phyloP scores from a whole-genome alignment of 805 yeast genomes.

The Saccharomycopsis babjevae region DNA sequence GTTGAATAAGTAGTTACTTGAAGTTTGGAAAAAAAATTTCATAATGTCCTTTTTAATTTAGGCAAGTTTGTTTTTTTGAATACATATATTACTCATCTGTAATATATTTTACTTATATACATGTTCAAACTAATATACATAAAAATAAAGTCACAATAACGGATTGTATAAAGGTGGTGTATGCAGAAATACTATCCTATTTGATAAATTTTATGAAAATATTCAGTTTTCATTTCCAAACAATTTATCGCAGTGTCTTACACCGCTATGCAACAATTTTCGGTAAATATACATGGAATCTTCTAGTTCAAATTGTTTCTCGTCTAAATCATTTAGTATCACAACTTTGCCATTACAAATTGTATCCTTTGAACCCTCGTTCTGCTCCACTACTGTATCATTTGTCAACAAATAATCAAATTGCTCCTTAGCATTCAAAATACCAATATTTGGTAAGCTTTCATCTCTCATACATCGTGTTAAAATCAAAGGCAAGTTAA shows the following conservation, averaged over 20 bases:
- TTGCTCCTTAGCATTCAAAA: background rate
- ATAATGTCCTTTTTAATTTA: background rate
- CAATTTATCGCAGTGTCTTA: background rate
- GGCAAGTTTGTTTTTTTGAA: too few species aligned
- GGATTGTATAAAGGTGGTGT: too few species aligned
- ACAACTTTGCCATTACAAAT: background rate
- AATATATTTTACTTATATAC: too few species aligned
- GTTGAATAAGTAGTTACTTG: conserved; percentile 8
- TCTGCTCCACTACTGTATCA: background rate
- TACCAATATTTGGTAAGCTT: background rate
- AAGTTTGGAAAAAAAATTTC: background rate
- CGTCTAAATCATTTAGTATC: background rate
- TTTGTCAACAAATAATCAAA: background rate
- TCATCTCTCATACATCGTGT: background rate
- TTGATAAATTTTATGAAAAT: background rate
- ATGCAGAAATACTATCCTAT: too few species aligned
- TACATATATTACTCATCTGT: too few species aligned
- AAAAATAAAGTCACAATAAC: too few species aligned
- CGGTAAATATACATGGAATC: background rate
- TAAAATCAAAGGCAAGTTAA: background rate
- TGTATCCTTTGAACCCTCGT: background rate
- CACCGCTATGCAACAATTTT: background rate
- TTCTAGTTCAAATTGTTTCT: background rate
- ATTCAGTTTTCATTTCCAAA: background rate
- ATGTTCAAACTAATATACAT: too few species aligned